Conservation (phyloP, 129 eudicot genomes). For the Lactuca saligna region DNA sequence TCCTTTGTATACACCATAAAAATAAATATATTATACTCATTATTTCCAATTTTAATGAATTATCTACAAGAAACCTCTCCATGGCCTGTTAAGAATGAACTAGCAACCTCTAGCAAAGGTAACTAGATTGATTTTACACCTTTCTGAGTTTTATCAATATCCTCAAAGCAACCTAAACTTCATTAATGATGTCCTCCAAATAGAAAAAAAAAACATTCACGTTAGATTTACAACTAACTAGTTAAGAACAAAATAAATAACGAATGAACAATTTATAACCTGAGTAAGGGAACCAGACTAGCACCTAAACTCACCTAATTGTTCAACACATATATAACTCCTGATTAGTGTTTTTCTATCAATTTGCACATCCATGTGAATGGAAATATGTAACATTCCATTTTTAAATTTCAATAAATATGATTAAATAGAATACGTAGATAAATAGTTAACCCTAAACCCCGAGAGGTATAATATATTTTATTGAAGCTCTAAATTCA, state of each 20-base stretch:
- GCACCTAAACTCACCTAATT: slow-evolving; percentile 98
- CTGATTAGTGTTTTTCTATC: slow-evolving; percentile 90
- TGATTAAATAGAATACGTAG: too few species aligned
- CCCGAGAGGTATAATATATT: too few species aligned
- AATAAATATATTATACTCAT: too few species aligned
- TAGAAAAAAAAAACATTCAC: slow-evolving; percentile 4
- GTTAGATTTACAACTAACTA: neutral
- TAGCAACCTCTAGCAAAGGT: slow-evolving; percentile 85
- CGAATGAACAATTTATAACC: slow-evolving; percentile 47
- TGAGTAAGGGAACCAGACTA: slow-evolving; percentile 98
- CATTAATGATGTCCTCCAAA: slow-evolving; percentile 70
- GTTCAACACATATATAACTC: slow-evolving; percentile 85
- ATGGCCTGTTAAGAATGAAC: slow-evolving; percentile 73
- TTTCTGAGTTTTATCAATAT: slow-evolving; percentile 92
- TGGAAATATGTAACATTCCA: too few species aligned
- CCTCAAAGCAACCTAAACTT: slow-evolving; percentile 97
- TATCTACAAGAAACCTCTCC: slow-evolving; percentile 61
- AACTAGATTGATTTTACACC: slow-evolving; percentile 84
- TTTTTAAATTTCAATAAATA: too few species aligned
- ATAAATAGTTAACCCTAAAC: too few species aligned
- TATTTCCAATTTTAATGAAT: neutral
- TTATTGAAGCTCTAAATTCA: too few species aligned
- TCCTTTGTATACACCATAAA: neutral
- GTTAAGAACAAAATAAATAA: neutral
- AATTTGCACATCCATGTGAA: slow-evolving; percentile 98